These are phyloP conservation scores for Candida tammaniensis DNA, from an alignment of 805 yeast species.

Conservation along the genomic window DNA sequence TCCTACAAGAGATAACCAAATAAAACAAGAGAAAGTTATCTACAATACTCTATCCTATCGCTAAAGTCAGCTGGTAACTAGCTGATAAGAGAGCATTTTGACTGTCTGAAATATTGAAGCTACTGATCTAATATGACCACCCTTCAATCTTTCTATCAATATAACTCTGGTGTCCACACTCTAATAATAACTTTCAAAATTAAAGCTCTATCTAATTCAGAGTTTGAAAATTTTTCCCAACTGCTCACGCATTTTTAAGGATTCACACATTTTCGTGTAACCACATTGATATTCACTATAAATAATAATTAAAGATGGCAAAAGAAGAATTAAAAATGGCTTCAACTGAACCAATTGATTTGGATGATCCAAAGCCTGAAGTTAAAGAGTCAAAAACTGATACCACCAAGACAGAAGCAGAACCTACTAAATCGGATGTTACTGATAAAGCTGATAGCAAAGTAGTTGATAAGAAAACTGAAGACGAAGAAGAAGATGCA, in stretches of 20 bases:
- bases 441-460: not conserved
- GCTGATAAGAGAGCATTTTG: too few relatives aligned
- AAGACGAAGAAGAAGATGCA: slow-evolving; percentile 15
- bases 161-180: slow-evolving; percentile 51
- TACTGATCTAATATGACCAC: too few relatives aligned
- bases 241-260: not conserved
- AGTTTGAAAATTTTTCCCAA: slow-evolving; percentile 6
- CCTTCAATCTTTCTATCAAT: slow-evolving; percentile 14
- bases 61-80: too few relatives aligned
- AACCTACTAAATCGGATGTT: not conserved
- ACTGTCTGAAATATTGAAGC: too few relatives aligned
- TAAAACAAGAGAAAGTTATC: too few relatives aligned
- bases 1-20: too few relatives aligned
- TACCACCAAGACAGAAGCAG: not conserved
- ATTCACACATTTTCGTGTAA: too few relatives aligned
- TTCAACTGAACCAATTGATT: slow-evolving; percentile 32
- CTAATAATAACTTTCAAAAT: slow-evolving; percentile 25
- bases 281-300: too few relatives aligned
- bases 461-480: not conserved
- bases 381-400: not conserved
- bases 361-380: too few relatives aligned
- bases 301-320: too few relatives aligned
- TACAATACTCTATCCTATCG: too few relatives aligned
- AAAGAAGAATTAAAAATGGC: slow-evolving; percentile 28
- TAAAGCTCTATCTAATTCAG: slow-evolving; percentile 40